These are phyloP conservation scores for Mycena indigotica DNA, from an alignment of 768 basidiomycete genomes.

Conservation along the genomic window DNA sequence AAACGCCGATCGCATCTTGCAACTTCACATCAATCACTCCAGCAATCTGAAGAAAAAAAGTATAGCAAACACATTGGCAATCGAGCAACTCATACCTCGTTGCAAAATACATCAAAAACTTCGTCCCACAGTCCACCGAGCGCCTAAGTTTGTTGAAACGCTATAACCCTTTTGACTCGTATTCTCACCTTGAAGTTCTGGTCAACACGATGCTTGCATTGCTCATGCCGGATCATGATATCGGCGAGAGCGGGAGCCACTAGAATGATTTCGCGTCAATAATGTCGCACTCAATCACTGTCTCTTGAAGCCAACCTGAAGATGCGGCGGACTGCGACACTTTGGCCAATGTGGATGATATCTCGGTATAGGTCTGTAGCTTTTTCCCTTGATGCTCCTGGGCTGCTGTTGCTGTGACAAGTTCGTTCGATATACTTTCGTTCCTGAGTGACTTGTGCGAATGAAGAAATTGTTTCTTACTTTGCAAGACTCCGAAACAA, in stretches of 20 bases:
- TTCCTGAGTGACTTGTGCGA: background rate
- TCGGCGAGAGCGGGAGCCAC: constrained; percentile 50
- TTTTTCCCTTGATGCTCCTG: constrained; percentile 50
- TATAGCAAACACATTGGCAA: background rate
- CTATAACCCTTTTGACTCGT: background rate
- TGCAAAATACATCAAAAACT: constrained; percentile 43
- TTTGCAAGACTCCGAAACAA: constrained; percentile 46
- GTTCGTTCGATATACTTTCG: constrained; percentile 47
- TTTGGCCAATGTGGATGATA: constrained; percentile 50
- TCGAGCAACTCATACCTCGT: constrained; percentile 32
- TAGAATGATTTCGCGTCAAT: background rate
- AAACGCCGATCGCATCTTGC: constrained; percentile 34
- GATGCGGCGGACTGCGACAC: constrained; percentile 44
- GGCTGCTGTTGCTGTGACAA: constrained; percentile 44
- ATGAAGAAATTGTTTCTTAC: constrained; percentile 23
- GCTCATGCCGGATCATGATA: constrained; percentile 43
- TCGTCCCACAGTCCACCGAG: constrained; percentile 51
- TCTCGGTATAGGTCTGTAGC: constrained; percentile 49
- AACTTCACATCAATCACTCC: constrained; percentile 37
- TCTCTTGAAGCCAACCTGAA: constrained; percentile 22
- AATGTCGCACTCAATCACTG: background rate
- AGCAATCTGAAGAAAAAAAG: constrained; percentile 13
- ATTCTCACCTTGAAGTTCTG: constrained; percentile 30
- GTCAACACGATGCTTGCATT: constrained; percentile 45
- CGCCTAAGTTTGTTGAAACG: constrained; percentile 15